Evolutionary conservation across 257 asterid species (phyloP), one percentile per base, ranked within the genome.

Genomic region (Forsythia suspensa): DNA sequence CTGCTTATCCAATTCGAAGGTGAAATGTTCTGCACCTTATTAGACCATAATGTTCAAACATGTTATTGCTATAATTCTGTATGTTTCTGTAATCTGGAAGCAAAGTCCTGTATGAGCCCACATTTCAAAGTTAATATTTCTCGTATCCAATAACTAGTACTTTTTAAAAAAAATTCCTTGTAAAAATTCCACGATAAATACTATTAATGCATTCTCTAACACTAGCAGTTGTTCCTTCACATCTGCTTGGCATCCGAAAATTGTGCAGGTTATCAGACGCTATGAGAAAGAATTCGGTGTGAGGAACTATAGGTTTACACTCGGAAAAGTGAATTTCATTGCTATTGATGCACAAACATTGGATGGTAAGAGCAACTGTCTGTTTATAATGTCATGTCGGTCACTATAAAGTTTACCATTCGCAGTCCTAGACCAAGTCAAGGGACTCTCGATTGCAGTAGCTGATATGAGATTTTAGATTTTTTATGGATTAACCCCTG

Each of bases 301-400:
- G 12, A 87, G 98, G 78, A 92, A 96, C 92, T 91, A 86, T 75
- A 89, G 79, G 71, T 85, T 93, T 77, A 86, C 86, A 11, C 76
- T 92, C 57, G 99, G 99, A 83, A 86, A 86, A 52, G 92, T 91
- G 81, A 94, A 93, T 76, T 92, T 96, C 88, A 79, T 96, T 77
- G 92, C 88, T 46, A 70, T 93, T 41, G 99, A 96, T 67, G 90
- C 99, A 4, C 98, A 94, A 82, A 86, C 98, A 55, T 77, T 94
- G 85, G 99, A 96, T 81, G 99, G 99, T 96, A 90, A 86, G 24
- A 4, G 51, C 40, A 72, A 12, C 13, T 42, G 29, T 66, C 52
- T 73, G 67, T 29, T 42, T 24, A 20, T 73, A 1, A 73, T 48
- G 77, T 51, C 36, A 48, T 34, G 18, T n/a, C 66, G 2, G 66